These are phyloP conservation scores for Oryza rufipogon DNA, from an alignment of 176 grass and related monocot species.

Conservation along the genomic window DNA sequence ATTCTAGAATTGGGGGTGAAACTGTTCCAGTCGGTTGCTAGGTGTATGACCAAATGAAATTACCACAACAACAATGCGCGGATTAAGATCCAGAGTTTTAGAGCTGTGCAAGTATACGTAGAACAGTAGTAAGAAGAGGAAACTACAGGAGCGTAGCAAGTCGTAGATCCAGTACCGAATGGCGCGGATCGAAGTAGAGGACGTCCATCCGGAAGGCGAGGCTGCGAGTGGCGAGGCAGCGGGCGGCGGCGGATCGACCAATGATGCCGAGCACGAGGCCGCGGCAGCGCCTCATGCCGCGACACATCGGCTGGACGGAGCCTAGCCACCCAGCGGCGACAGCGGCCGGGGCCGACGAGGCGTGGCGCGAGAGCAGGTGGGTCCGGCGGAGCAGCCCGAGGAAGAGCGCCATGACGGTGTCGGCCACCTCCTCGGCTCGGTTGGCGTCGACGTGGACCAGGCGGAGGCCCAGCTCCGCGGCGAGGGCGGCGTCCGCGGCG, in stretches of 20 bases:
- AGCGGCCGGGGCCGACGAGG: constrained; percentile 62
- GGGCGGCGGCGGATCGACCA: constrained; percentile 72
- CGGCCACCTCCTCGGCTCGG: constrained; percentile 90
- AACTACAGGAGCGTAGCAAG: not conserved
- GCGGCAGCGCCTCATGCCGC: constrained; percentile 87
- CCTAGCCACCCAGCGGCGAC: constrained; percentile 71
- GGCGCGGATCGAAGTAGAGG: constrained; percentile 89
- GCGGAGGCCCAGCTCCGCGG: constrained; percentile 81
- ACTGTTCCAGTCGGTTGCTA: not conserved
- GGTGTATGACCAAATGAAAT: constrained; percentile 21
- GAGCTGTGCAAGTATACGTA: not conserved
- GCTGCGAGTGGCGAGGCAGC: constrained; percentile 88
- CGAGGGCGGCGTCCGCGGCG: constrained; percentile 68
- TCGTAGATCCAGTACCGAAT: constrained; percentile 51
- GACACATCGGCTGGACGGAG: constrained; percentile 75
- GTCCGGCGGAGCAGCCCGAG: constrained; percentile 80
- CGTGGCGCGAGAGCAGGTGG: constrained; percentile 77
- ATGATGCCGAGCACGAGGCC: constrained; percentile 94
- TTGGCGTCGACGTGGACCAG: constrained; percentile 82
- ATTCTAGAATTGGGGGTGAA: not conserved
- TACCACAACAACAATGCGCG: not conserved
- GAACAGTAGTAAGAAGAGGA: not conserved
- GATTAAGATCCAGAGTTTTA: constrained; percentile 4
- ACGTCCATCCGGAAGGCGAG: constrained; percentile 95
- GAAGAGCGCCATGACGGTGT: constrained; percentile 96